Conservation (phyloP, 441 rosid genomes). For the Rhodomyrtus psidioides region DNA sequence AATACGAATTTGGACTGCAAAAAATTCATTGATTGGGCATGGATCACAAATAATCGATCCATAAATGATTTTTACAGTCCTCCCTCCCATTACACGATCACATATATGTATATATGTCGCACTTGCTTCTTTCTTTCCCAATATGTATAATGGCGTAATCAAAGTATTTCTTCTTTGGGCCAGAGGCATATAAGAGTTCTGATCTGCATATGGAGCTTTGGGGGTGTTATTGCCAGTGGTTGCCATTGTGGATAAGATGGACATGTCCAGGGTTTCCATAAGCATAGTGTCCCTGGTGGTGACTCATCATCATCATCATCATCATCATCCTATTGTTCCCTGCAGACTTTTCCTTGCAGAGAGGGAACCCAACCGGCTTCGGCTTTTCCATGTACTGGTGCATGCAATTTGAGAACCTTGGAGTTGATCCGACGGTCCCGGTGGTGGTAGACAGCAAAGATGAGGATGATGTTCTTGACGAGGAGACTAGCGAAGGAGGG, state of each 20-base stretch:
- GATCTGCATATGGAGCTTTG: background rate
- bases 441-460: background rate
- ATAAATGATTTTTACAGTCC: background rate
- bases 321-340: background rate
- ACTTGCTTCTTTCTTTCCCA: background rate
- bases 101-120: background rate
- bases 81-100: background rate
- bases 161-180: background rate
- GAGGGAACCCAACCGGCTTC: background rate
- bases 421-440: background rate
- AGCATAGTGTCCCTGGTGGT: background rate
- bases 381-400: conserved; percentile 1
- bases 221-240: conserved; percentile 7
- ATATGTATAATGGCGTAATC: background rate
- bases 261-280: background rate
- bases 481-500: conserved; percentile 24
- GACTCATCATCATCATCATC: background rate
- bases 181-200: background rate
- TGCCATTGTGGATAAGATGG: conserved; percentile 4
- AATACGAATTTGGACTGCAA: background rate
- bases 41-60: background rate
- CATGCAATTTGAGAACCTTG: background rate
- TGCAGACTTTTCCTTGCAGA: background rate
- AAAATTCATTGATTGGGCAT: background rate
- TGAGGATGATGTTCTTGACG: conserved; percentile 24